Base-by-base conservation (phyloP, 176 grass and related monocot species). In the Rhynchospora pubera region DNA sequence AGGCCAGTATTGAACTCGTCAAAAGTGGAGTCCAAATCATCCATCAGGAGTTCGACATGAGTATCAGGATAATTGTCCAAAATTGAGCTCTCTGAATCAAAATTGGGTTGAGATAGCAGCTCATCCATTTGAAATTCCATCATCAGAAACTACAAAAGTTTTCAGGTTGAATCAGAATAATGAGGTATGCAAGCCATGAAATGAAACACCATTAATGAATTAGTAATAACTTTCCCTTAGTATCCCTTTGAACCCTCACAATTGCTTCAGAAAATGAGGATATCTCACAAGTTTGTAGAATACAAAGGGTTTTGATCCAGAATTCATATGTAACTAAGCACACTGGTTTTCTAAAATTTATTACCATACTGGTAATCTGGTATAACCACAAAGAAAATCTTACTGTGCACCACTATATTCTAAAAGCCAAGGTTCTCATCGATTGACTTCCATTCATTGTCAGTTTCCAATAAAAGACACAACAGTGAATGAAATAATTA, bases 11-110 rank as follows among this genome's bases (percentile, higher is more conserved):
- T 50, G 19, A 82, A 63, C 42, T 52, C 60, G 9, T 82, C 61
- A 45, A 46, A 66, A 66, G 79, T 82, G 14, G 79, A 82, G 3
- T 82, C 79, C 10, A 66, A 52, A 82, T 82, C 58, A 65, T 82
- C 79, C 45, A 82, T 50, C 3, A 82, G 62, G 22, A 65, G 22
- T 19, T 66, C 44, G 61, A 65, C 1, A 2, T 8, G 13, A 30
- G 15, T 14, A 6, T 82, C 79, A n/a, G 79, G 24, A 82, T 66
- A 47, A 13, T 66, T 52, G 34, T 12, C 61, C 45, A 82, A 30
- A 65, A 16, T 24, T 10, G 44, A 82, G 13, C 15, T 48, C 59
- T 82, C 62, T 51, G 13, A 12, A 30, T 62, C 23, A 6, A 1
- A 47, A 80, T 80, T 80, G 30, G 58, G 9, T 10, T 80, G n/a